These are phyloP conservation scores for Leccinum olivaceopallidum DNA, from an alignment of 768 basidiomycete genomes.

Conservation along the genomic window DNA sequence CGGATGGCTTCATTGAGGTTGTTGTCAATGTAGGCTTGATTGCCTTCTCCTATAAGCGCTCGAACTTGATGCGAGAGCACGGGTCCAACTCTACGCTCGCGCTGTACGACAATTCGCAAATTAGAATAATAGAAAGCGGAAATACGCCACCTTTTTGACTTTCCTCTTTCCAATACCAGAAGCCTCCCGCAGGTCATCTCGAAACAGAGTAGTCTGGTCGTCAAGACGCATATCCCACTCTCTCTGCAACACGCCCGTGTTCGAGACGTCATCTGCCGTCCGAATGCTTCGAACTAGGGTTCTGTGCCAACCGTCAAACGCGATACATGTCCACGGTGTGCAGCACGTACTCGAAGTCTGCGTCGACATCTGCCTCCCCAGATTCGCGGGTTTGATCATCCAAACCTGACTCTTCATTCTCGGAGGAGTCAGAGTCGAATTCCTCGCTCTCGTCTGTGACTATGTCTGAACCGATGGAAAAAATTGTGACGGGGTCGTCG, in stretches of 20 bases:
- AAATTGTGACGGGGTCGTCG: slow-evolving; percentile 1
- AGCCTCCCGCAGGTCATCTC: slow-evolving; percentile 70
- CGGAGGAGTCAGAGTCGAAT: slow-evolving; percentile 14
- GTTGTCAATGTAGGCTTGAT: slow-evolving; percentile 79
- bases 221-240: slow-evolving; percentile 77
- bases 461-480: slow-evolving; percentile 11
- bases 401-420: slow-evolving; percentile 5
- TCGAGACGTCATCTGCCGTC: slow-evolving; percentile 39
- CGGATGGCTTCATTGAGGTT: slow-evolving; percentile 68
- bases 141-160: slow-evolving; percentile 43
- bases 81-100: slow-evolving; percentile 15
- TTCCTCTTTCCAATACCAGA: slow-evolving; percentile 64
- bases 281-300: slow-evolving; percentile 71
- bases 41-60: slow-evolving; percentile 70
- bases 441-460: slow-evolving; percentile 5
- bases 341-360: slow-evolving; percentile 23
- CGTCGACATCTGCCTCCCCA: slow-evolving; percentile 18
- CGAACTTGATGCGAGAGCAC: slow-evolving; percentile 21
- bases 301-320: slow-evolving; percentile 34
- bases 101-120: slow-evolving; percentile 2
- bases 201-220: slow-evolving; percentile 67
- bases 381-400: slow-evolving; percentile 3
- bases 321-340: no score
- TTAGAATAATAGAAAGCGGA: neutral
- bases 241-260: slow-evolving; percentile 46